phyloP scores from a whole-genome alignment of 2,329 filamentous ascomycete genomes.

The Fusarium ambrosium region DNA sequence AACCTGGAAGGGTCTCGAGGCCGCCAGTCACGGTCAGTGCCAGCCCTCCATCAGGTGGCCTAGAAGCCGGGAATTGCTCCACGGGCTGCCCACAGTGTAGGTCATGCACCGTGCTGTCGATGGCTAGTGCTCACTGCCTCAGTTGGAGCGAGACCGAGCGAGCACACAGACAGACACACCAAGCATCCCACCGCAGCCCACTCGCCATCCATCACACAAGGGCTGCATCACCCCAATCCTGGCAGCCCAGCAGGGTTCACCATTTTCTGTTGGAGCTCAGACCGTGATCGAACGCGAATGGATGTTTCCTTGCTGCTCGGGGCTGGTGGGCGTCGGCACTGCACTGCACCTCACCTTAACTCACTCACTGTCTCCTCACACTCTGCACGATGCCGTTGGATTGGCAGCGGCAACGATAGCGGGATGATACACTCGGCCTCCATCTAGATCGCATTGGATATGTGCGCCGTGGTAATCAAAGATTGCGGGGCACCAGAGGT shows the following conservation, averaged over 20 bases:
- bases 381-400: not conserved
- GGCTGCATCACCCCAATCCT: constrained; percentile 21
- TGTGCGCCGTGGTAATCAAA: constrained; percentile 33
- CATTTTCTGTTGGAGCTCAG: constrained; percentile 19
- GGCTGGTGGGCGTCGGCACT: constrained; percentile 33
- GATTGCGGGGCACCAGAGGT: constrained; percentile 35
- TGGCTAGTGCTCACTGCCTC: constrained; percentile 45
- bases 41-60: constrained; percentile 42
- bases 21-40: constrained; percentile 40
- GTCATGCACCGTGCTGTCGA: constrained; percentile 37
- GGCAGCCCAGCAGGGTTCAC: constrained; percentile 35
- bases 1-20: constrained; percentile 30
- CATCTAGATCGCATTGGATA: constrained; percentile 29
- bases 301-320: constrained; percentile 8
- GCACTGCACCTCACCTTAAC: constrained; percentile 31
- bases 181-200: constrained; percentile 20
- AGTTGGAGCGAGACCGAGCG: constrained; percentile 12
- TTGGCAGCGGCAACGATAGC: constrained; percentile 11
- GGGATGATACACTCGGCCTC: constrained; percentile 27
- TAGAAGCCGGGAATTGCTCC: constrained; percentile 37
- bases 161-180: not conserved
- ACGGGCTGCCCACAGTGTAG: constrained; percentile 16
- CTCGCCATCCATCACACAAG: constrained; percentile 33
- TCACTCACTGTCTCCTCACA: not conserved
- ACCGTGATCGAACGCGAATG: constrained; percentile 22